Conservation (phyloP, 768 basidiomycete genomes). For the Rubroboletus pulcherrimus region DNA sequence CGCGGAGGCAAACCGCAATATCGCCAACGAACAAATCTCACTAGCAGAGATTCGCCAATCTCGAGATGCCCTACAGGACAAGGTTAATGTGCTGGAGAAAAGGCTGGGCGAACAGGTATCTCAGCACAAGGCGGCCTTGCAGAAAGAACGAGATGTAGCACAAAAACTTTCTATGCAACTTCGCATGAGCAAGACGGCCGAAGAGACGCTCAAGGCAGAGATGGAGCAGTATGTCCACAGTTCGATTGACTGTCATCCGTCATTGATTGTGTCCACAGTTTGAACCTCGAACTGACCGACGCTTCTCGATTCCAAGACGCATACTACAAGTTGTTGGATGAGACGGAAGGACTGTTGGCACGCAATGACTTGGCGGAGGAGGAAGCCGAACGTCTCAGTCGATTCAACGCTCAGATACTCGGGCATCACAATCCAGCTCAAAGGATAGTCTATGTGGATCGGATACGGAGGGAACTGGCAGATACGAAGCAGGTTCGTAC, state of each 20-base stretch:
- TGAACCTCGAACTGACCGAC: slow-evolving; percentile 51
- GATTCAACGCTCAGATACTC: slow-evolving; percentile 82
- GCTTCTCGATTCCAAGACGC: slow-evolving; percentile 67
- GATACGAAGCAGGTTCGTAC: slow-evolving; percentile 72
- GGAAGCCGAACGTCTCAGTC: slow-evolving; percentile 70
- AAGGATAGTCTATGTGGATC: slow-evolving; percentile 82
- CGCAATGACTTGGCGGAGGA: slow-evolving; percentile 77
- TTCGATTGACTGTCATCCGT: background rate
- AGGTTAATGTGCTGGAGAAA: slow-evolving; percentile 25
- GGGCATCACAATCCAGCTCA: slow-evolving; percentile 84
- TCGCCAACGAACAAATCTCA: slow-evolving; percentile 23
- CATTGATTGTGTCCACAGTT: slow-evolving; percentile 26
- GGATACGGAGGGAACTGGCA: slow-evolving; percentile 74
- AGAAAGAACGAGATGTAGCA: slow-evolving; percentile 44
- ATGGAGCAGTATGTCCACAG: slow-evolving; percentile 54
- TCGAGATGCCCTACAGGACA: slow-evolving; percentile 27
- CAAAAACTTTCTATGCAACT: slow-evolving; percentile 49
- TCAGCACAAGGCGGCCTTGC: slow-evolving; percentile 35
- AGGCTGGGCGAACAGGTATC: slow-evolving; percentile 31
- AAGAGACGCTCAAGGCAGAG: slow-evolving; percentile 66
- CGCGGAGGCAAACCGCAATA: slow-evolving; percentile 15
- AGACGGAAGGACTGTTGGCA: slow-evolving; percentile 60
- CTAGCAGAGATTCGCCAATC: slow-evolving; percentile 12
- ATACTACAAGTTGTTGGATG: slow-evolving; percentile 59
- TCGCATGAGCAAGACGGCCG: slow-evolving; percentile 57